Evolutionary conservation across 1,139 yeast species (phyloP).

Genomic region (Starmera stellimalicola): DNA sequence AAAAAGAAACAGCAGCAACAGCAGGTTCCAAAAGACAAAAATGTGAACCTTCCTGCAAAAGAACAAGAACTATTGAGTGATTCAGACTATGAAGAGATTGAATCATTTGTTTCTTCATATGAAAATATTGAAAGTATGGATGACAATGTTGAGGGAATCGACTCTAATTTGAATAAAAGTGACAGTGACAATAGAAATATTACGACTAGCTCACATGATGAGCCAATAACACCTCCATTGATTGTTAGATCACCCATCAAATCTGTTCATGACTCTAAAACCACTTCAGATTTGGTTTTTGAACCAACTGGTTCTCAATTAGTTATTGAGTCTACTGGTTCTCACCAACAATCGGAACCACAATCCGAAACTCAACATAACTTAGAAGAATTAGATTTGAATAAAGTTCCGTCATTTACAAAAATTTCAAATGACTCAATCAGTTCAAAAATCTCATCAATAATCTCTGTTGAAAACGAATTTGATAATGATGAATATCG

Average conservation of each 20-base stretch:
- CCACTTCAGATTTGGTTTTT: neutral
- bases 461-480: neutral
- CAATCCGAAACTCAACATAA: neutral
- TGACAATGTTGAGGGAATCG: conserved; percentile 1
- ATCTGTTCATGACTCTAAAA: conserved; percentile 9
- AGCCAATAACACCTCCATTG: conserved; percentile 17
- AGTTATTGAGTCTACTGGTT: no score
- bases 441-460: conserved; percentile 2
- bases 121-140: conserved; percentile 10
- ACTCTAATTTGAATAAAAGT: neutral
- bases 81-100: conserved; percentile 12
- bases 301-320: no score
- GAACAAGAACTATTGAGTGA: neutral
- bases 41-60: no score
- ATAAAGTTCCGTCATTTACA: conserved; percentile 14
- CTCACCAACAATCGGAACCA: no score
- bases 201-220: conserved; percentile 5
- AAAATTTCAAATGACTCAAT: conserved; percentile 14
- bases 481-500: neutral
- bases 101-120: conserved; percentile 16
- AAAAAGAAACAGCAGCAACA: conserved; percentile 1
- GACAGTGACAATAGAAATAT: neutral
- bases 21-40: no score
- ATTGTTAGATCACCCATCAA: conserved; percentile 18
- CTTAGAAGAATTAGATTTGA: conserved; percentile 7